Base-by-base conservation (phyloP, 441 rosid genomes). In the Kokia cookei region DNA sequence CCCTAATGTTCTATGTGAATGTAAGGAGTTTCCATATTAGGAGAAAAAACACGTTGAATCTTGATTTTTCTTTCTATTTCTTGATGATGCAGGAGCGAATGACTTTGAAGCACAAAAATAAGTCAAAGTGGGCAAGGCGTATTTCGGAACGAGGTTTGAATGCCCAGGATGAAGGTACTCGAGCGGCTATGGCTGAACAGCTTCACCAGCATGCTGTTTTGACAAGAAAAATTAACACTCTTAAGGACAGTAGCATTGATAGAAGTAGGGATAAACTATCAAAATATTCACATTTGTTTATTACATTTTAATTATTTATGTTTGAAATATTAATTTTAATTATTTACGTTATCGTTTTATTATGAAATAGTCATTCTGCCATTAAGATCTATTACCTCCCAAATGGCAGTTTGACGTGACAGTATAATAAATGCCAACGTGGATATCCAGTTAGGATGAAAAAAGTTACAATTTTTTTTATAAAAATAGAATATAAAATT, bases 141-240 rank as follows among this genome's bases (percentile, higher is more conserved):
- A 80, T 88, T 76, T 8, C 87, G 71, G 76, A 86, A 63, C 95
- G 93, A 76, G 97, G 97, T 81, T 72, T 93, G 77, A 69, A 80
- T 79, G 77, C 78, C 67, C 97, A 81, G 86, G 91, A 93, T 77
- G 99, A 91, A 37, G 95, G 89, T 67, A 88, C 97, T 76, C 82
- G 86, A 79, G 98, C 88, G 68, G 95, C 97, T 73, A 74, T 95
- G 58, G 48, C 93, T 60, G 97, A 95, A 80, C 98, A 95, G 80
- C 92, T 93, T 71, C 89, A 91, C 67, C 88, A 81, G 45, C 90
- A 93, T 80, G 82, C 89, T 55, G 77, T 69, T 78, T 87, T 95
- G 89, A 86, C 97, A 14, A 90, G 99, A 81, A 95, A 93, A 86
- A 87, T 87, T 85, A 88, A 89, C 79, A 83, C 94, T 32, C 85